Percentiles rank a stretch among this genome's conserved stretches.
Conservation (phyloP, 1,284 basidiomycete species). For the Heterobasidion occidentale region DNA sequence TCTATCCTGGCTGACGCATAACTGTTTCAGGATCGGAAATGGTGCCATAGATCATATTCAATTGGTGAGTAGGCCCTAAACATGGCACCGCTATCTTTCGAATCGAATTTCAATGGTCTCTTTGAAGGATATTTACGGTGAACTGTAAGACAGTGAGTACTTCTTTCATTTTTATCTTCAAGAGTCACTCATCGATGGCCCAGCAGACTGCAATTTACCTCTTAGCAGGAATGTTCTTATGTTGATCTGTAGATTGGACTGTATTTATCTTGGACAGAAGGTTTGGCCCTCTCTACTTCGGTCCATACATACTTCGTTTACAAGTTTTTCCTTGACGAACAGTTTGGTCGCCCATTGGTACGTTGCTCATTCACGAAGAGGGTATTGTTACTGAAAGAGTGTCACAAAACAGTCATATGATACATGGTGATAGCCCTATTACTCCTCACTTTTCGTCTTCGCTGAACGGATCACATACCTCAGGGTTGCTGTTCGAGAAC, state of each 20-base stretch:
- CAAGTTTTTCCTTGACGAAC: background rate
- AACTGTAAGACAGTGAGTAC: slow-evolving; percentile 42
- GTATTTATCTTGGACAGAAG: slow-evolving; percentile 92
- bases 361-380: slow-evolving; percentile 7
- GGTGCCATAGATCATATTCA: slow-evolving; percentile 88
- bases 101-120: background rate
- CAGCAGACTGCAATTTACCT: background rate
- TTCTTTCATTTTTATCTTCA: background rate
- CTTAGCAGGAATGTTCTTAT: background rate
- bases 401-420: slow-evolving; percentile 39
- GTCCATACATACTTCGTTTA: no score
- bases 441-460: background rate
- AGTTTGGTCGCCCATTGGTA: slow-evolving; percentile 43
- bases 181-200: background rate
- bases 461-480: background rate
- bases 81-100: background rate
- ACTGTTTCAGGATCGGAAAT: slow-evolving; percentile 63
- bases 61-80: slow-evolving; percentile 36
- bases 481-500: slow-evolving; percentile 70
- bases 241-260: slow-evolving; percentile 64
- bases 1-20: background rate
- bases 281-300: slow-evolving; percentile 22
- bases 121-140: slow-evolving; percentile 83
- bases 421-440: slow-evolving; percentile 33
- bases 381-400: background rate